phyloP scores from a whole-genome alignment of 164 flowering plant genomes.

The Vitis cinerea region DNA sequence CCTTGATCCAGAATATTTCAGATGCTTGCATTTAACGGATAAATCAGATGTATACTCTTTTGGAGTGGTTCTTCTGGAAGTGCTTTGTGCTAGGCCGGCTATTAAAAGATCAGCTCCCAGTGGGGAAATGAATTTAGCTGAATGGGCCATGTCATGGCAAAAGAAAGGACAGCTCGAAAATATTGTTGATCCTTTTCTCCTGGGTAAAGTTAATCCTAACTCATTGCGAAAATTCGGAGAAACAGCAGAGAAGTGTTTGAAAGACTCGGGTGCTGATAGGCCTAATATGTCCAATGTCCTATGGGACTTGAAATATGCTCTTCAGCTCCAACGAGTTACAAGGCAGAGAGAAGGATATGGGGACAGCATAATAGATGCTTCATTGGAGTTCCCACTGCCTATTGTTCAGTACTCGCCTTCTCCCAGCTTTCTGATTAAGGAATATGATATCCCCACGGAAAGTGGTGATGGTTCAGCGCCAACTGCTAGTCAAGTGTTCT shows the following conservation, averaged over 20 bases:
- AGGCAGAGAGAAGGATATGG: background rate
- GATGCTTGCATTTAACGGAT: slow-evolving; percentile 4
- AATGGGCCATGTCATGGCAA: slow-evolving; percentile 9
- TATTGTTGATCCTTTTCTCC: background rate
- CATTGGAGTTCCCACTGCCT: too few species aligned
- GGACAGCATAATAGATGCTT: too few species aligned
- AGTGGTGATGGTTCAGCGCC: too few species aligned
- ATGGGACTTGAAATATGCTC: slow-evolving; percentile 6
- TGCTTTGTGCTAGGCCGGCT: slow-evolving; percentile 15
- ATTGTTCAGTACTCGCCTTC: too few species aligned
- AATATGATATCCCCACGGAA: too few species aligned
- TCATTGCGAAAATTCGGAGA: slow-evolving; percentile 2
- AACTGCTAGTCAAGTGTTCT: too few species aligned
- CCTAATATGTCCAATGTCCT: slow-evolving; percentile 2
- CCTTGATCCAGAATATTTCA: slow-evolving; percentile 19
- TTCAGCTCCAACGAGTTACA: slow-evolving; percentile 4
- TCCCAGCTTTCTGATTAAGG: too few species aligned
- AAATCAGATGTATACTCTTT: slow-evolving; percentile 26
- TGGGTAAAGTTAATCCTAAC: background rate
- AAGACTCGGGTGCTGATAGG: background rate
- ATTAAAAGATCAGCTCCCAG: background rate
- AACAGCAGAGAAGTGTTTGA: slow-evolving; percentile 1
- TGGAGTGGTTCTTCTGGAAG: slow-evolving; percentile 22
- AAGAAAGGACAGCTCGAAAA: slow-evolving; percentile 5
- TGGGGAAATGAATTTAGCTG: slow-evolving; percentile 17